Base-by-base conservation (phyloP, 208 protist genomes). In the Eutreptiella sp. region DNA sequence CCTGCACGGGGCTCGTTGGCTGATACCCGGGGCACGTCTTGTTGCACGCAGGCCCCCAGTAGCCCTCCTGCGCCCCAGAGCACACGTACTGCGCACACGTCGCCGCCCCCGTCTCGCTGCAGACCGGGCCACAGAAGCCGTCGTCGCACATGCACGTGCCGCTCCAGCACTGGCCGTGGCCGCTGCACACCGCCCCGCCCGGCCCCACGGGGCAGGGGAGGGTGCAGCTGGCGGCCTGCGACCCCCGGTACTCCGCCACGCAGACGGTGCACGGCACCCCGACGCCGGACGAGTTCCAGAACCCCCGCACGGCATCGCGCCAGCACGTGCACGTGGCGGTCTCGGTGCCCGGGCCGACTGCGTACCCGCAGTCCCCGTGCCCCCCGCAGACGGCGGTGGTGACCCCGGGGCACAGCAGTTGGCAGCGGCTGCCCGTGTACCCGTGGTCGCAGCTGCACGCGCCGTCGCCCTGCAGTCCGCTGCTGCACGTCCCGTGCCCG, bases 321-420 rank as follows among this genome's bases (percentile, higher is more conserved):
- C 19, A 62, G 46, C 58, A 64, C 5, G n/a, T 14, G 58, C 58
- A 64, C 26, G 7, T 23, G 19, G 5, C 9, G 9, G 43, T n/a
- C 7, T 9, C 43, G 9, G 43, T n/a, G n/a, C n/a, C n/a, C n/a
- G n/a, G n/a, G n/a, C n/a, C n/a, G n/a, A n/a, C n/a, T n/a, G n/a
- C n/a, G n/a, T 23, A 14, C 19, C 43, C 26, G 21, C 43, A 48
- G 43, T 28, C 23, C 19, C 43, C 43, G 21, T 48, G 43, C 43
- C 43, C 43, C 19, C 23, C 26, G 43, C 43, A 48, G 9, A 24
- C 9, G 7, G 16, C 23, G 26, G 9, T 9, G 16, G 9, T 23
- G 16, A 11, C 9, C 5, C 9, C 43, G 9, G 43, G 43, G 26
- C 43, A 48, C 43, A 28, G 21, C 43, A 29, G 43, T 14, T 7